phyloP scores from a whole-genome alignment of 352 stramenopile species.

The Phytophthora citrophthora region DNA sequence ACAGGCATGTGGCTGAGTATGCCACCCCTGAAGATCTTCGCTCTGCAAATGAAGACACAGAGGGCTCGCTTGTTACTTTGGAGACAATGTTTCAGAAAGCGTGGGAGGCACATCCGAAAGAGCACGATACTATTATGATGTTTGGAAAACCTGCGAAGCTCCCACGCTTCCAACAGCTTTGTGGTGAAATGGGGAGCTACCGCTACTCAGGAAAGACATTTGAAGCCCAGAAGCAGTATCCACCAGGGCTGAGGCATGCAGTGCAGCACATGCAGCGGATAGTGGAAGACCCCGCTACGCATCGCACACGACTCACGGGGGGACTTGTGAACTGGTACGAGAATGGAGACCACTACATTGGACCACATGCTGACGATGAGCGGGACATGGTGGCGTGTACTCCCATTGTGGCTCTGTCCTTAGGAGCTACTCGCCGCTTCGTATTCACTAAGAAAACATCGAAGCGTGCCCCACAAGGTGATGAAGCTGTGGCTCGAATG shows the following conservation, averaged over 20 bases:
- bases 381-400: slow-evolving; percentile 46
- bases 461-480: slow-evolving; percentile 13
- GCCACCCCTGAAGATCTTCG: slow-evolving; percentile 18
- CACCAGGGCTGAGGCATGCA: slow-evolving; percentile 40
- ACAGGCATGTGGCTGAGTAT: slow-evolving; percentile 42
- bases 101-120: slow-evolving; percentile 67
- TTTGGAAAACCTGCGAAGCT: slow-evolving; percentile 67
- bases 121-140: slow-evolving; percentile 72
- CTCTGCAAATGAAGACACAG: slow-evolving; percentile 1
- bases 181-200: slow-evolving; percentile 50
- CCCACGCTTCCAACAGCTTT: slow-evolving; percentile 77
- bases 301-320: slow-evolving; percentile 40
- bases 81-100: slow-evolving; percentile 42
- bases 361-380: slow-evolving; percentile 79
- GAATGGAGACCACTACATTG: slow-evolving; percentile 83
- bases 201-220: slow-evolving; percentile 71
- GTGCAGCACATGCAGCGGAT: slow-evolving; percentile 56
- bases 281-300: slow-evolving; percentile 37
- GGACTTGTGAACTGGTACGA: slow-evolving; percentile 89
- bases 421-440: slow-evolving; percentile 73
- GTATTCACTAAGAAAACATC: slow-evolving; percentile 57
- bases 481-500: slow-evolving; percentile 22
- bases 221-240: slow-evolving; percentile 47
- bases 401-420: slow-evolving; percentile 76
- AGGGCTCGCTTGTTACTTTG: slow-evolving; percentile 9